phyloP scores from a whole-genome alignment of 2,329 filamentous ascomycete species.

The Curvularia eragrostidis region DNA sequence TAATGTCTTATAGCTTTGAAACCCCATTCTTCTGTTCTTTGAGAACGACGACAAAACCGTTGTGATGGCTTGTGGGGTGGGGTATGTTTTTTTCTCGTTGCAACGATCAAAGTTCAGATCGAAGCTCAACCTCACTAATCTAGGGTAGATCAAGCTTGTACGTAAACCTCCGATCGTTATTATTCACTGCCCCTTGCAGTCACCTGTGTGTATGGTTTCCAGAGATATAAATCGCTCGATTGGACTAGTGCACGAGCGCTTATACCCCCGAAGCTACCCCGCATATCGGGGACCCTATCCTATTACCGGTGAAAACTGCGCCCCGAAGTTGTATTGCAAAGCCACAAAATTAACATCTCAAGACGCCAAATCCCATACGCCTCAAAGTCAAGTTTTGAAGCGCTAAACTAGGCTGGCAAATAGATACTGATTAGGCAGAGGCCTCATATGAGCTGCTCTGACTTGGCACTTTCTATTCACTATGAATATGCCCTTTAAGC shows the following conservation, averaged over 20 bases:
- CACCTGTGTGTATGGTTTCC: neutral
- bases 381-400: neutral
- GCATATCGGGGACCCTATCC: slow-evolving; percentile 1
- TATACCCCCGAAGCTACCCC: slow-evolving; percentile 15
- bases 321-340: neutral
- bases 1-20: no score
- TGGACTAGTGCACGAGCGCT: neutral
- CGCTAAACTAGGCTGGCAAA: neutral
- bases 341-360: neutral
- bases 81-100: neutral
- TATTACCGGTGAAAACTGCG: neutral
- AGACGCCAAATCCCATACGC: neutral
- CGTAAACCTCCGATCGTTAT: neutral
- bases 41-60: neutral
- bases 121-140: neutral
- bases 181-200: neutral
- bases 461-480: no score
- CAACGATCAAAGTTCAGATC: neutral
- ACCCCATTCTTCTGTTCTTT: no score
- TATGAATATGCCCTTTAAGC: no score
- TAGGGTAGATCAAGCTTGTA: no score
- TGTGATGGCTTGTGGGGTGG: neutral
- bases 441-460: no score
- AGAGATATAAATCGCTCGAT: neutral
- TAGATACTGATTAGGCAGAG: neutral